phyloP scores from a whole-genome alignment of 257 asterid genomes.

The Hygrophila difformis region DNA sequence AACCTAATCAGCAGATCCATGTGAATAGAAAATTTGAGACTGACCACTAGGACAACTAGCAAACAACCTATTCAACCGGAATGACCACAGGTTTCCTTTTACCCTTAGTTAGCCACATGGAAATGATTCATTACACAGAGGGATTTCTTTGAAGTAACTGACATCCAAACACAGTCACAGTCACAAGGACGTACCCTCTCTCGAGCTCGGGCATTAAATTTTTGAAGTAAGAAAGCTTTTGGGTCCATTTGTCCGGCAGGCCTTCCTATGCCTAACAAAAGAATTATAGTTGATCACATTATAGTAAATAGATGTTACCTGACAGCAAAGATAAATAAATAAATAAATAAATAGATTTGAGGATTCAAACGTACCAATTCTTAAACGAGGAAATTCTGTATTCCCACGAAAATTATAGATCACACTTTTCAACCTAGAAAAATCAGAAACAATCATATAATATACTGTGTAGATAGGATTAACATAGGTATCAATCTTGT shows the following conservation, averaged over 20 bases:
- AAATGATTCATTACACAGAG: background rate
- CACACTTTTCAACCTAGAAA: constrained; percentile 65
- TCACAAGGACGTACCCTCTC: constrained; percentile 50
- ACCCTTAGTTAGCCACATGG: no score
- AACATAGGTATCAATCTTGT: no score
- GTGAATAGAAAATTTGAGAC: no score
- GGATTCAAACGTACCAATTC: constrained; percentile 62
- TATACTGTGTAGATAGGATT: no score
- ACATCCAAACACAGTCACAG: constrained; percentile 11
- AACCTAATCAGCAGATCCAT: no score
- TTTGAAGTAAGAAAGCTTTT: constrained; percentile 86
- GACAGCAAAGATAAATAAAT: constrained; percentile 8
- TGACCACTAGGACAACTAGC: no score
- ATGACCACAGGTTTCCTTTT: background rate
- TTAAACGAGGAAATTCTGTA: constrained; percentile 77
- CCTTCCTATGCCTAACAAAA: constrained; percentile 69
- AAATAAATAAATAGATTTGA: no score
- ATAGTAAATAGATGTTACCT: constrained; percentile 1
- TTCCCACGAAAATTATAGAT: constrained; percentile 73
- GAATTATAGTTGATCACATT: background rate
- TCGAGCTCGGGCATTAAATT: constrained; percentile 65
- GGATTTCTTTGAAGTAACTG: background rate
- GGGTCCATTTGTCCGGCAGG: constrained; percentile 99
- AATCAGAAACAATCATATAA: constrained; percentile 2
- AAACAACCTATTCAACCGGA: background rate